phyloP scores from a whole-genome alignment of 345 rosid species.

The Kandelia obovata region DNA sequence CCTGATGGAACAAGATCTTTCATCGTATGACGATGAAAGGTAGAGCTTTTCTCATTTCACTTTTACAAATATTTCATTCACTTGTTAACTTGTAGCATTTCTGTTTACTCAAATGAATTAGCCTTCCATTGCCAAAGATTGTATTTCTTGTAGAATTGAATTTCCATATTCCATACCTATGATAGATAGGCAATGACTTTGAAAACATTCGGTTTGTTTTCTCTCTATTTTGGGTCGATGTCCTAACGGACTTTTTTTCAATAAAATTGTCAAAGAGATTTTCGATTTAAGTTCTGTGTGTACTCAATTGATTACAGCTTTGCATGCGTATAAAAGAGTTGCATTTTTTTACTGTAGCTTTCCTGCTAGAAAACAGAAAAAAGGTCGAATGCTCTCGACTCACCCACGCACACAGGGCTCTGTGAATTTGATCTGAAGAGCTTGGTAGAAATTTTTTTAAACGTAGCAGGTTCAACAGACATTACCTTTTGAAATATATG shows the following conservation, averaged over 20 bases:
- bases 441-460: too few relatives aligned
- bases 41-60: slow-evolving; percentile 16
- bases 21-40: slow-evolving; percentile 24
- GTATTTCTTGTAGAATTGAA: slow-evolving; percentile 12
- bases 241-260: slow-evolving; percentile 5
- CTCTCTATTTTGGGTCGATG: background rate
- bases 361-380: too few relatives aligned
- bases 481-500: too few relatives aligned
- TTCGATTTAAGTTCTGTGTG: too few relatives aligned
- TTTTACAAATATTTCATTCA: slow-evolving; percentile 8
- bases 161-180: slow-evolving; percentile 7
- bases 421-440: too few relatives aligned
- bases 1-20: slow-evolving; percentile 44
- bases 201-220: too few relatives aligned
- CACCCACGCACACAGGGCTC: too few relatives aligned
- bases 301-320: too few relatives aligned
- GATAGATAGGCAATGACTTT: slow-evolving; percentile 1
- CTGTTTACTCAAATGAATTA: background rate
- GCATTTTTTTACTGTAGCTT: too few relatives aligned
- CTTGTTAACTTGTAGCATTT: slow-evolving; percentile 18
- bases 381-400: too few relatives aligned
- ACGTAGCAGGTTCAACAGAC: too few relatives aligned
- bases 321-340: too few relatives aligned
- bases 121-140: slow-evolving; percentile 3
- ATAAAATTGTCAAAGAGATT: slow-evolving; percentile 1